Evolutionary conservation across 2,329 filamentous ascomycete species (phyloP).

Genomic region (Cercospora zeae-maydis): DNA sequence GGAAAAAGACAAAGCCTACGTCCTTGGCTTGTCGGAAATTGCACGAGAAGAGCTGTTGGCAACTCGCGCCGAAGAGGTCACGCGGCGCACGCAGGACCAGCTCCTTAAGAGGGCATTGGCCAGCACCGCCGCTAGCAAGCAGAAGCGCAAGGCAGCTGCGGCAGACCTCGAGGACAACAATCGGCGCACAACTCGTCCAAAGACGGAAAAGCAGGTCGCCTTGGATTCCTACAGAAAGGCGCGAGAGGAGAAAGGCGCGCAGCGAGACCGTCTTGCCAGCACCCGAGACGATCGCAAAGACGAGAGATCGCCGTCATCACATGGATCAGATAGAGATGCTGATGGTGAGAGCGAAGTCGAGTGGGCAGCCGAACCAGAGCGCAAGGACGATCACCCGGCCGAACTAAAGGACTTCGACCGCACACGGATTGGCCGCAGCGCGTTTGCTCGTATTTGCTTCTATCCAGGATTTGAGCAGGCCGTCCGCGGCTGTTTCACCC

Average conservation of each 20-base stretch:
- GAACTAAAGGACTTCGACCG: constrained; percentile 79
- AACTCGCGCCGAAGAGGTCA: constrained; percentile 77
- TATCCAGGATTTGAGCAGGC: constrained; percentile 82
- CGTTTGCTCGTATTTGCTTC: constrained; percentile 89
- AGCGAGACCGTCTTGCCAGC: constrained; percentile 38
- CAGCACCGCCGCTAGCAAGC: constrained; percentile 54
- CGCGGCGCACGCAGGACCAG: constrained; percentile 75
- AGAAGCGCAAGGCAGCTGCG: constrained; percentile 71
- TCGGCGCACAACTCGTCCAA: constrained; percentile 54
- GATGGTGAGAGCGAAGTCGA: constrained; percentile 78
- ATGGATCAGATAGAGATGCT: constrained; percentile 51
- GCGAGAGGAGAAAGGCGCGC: constrained; percentile 58
- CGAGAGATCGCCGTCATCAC: constrained; percentile 42
- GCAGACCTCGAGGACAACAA: constrained; percentile 76
- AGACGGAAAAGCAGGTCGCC: constrained; percentile 53
- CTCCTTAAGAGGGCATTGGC: constrained; percentile 72
- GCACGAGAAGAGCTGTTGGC: constrained; percentile 87
- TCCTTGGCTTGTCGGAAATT: constrained; percentile 84
- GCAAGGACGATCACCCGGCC: constrained; percentile 60
- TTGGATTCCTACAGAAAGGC: constrained; percentile 68
- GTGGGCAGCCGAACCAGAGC: constrained; percentile 60
- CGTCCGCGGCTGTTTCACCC: constrained; percentile 78
- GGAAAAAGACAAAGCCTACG: constrained; percentile 54
- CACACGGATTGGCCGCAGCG: constrained; percentile 75
- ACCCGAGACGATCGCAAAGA: constrained; percentile 45